Percentiles rank a stretch among this genome's conserved stretches.
These are phyloP conservation scores for Cruciata laevipes DNA, from an alignment of 257 asterid species.

Conservation along the genomic window DNA sequence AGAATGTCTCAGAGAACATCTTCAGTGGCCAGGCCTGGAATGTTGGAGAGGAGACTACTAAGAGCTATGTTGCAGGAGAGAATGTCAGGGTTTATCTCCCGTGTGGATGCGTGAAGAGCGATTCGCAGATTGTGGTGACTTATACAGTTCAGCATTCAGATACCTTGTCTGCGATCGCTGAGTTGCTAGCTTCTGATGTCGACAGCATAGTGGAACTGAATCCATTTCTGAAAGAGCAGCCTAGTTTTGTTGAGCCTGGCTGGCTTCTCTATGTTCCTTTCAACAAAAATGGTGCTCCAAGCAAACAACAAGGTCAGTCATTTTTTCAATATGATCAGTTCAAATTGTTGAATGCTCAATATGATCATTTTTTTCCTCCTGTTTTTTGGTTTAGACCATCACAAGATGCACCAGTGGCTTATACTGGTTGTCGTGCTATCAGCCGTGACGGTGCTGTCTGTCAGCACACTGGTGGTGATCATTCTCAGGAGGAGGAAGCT, in stretches of 20 bases:
- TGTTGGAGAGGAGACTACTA: constrained; percentile 35
- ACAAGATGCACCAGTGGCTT: constrained; percentile 39
- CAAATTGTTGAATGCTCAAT: not conserved
- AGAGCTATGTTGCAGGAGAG: constrained; percentile 13
- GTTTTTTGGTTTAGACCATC: not conserved
- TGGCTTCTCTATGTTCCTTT: constrained; percentile 65
- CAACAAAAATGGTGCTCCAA: constrained; percentile 39
- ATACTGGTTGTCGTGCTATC: constrained; percentile 41
- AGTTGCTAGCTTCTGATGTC: constrained; percentile 41
- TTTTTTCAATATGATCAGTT: too few relatives aligned
- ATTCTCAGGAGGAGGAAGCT: constrained; percentile 33
- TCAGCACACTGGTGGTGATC: constrained; percentile 43
- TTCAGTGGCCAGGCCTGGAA: constrained; percentile 59
- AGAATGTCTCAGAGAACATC: constrained; percentile 27
- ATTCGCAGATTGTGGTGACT: constrained; percentile 50
- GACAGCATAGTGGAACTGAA: constrained; percentile 44
- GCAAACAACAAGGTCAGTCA: constrained; percentile 25
- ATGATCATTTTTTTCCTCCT: not conserved
- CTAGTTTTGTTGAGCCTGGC: constrained; percentile 36
- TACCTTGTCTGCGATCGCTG: constrained; percentile 39
- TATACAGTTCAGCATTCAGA: constrained; percentile 62
- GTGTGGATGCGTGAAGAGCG: constrained; percentile 61
- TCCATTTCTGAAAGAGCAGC: constrained; percentile 29
- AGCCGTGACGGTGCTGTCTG: constrained; percentile 39
- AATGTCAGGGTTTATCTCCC: constrained; percentile 42